Evolutionary conservation across 345 rosid species (phyloP).

Genomic region (Eucalyptus regnans): DNA sequence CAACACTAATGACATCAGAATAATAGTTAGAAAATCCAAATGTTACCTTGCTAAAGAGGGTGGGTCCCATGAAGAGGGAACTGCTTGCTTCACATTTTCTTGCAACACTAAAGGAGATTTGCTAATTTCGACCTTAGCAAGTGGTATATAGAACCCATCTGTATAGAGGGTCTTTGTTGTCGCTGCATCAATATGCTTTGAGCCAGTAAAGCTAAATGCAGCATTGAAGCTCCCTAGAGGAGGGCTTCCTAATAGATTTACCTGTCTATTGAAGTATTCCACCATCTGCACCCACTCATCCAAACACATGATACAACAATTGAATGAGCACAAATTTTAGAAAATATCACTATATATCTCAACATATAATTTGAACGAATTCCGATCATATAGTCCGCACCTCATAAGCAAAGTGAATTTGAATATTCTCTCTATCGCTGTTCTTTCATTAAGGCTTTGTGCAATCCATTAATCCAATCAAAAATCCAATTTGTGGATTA

Average conservation of each 20-base stretch:
- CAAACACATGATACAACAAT: not conserved
- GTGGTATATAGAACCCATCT: constrained; percentile 56
- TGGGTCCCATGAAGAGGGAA: constrained; percentile 60
- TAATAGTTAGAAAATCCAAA: not conserved
- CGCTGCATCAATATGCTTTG: constrained; percentile 42
- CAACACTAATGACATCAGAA: not conserved
- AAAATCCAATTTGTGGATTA: not conserved
- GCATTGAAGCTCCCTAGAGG: constrained; percentile 59
- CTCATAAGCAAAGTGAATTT: not conserved
- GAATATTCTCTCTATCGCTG: not conserved
- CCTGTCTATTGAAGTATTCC: constrained; percentile 43
- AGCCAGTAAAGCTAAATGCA: constrained; percentile 57
- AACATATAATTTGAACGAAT: not conserved
- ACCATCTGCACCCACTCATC: constrained; percentile 36
- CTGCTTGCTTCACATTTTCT: constrained; percentile 36
- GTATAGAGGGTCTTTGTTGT: constrained; percentile 44
- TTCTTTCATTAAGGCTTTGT: not conserved
- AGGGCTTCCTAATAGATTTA: constrained; percentile 28
- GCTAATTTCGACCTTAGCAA: constrained; percentile 42
- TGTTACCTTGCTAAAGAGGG: constrained; percentile 48
- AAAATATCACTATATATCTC: not conserved
- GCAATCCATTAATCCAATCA: not conserved
- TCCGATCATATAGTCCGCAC: not conserved
- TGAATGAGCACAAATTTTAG: not conserved
- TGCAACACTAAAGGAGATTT: constrained; percentile 22